These are phyloP conservation scores for Curvularia hawaiiensis DNA, from an alignment of 2,329 filamentous ascomycete genomes.

Conservation along the genomic window DNA sequence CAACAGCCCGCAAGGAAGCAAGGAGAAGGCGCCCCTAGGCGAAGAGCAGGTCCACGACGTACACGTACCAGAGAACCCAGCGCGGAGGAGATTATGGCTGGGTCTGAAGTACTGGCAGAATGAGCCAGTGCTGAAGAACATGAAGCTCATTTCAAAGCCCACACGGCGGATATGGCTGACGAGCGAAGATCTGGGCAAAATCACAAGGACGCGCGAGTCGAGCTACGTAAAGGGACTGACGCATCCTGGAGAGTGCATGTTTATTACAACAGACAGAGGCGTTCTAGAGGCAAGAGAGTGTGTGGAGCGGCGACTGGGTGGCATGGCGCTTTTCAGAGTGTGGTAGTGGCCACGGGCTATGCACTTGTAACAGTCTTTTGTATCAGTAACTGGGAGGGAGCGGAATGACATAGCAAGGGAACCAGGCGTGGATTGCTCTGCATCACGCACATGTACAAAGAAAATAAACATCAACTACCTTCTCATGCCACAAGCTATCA, in stretches of 20 bases:
- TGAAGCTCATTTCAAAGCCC: slow-evolving; percentile 73
- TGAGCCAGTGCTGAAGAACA: slow-evolving; percentile 73
- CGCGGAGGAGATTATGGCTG: slow-evolving; percentile 79
- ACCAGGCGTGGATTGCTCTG: not conserved
- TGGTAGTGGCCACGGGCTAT: slow-evolving; percentile 28
- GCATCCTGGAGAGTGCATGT: slow-evolving; percentile 80
- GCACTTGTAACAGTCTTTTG: slow-evolving; percentile 12
- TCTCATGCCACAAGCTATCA: not conserved
- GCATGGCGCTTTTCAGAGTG: slow-evolving; percentile 76
- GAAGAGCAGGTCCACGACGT: slow-evolving; percentile 30
- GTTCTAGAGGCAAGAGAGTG: slow-evolving; percentile 84
- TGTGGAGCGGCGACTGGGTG: slow-evolving; percentile 79
- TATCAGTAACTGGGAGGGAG: slow-evolving; percentile 9
- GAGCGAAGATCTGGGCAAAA: slow-evolving; percentile 63
- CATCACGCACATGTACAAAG: slow-evolving; percentile 12
- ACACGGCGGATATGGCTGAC: slow-evolving; percentile 73
- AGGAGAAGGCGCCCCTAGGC: slow-evolving; percentile 21
- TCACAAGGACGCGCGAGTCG: slow-evolving; percentile 71
- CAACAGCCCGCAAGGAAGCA: slow-evolving; percentile 5
- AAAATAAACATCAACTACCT: slow-evolving; percentile 3
- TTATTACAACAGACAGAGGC: slow-evolving; percentile 76
- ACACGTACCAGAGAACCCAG: slow-evolving; percentile 63
- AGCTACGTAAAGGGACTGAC: slow-evolving; percentile 73
- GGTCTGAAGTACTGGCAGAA: slow-evolving; percentile 90
- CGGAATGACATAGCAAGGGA: slow-evolving; percentile 1